These are phyloP conservation scores for Eucalyptus regnans DNA, from an alignment of 345 rosid genomes.

Conservation along the genomic window DNA sequence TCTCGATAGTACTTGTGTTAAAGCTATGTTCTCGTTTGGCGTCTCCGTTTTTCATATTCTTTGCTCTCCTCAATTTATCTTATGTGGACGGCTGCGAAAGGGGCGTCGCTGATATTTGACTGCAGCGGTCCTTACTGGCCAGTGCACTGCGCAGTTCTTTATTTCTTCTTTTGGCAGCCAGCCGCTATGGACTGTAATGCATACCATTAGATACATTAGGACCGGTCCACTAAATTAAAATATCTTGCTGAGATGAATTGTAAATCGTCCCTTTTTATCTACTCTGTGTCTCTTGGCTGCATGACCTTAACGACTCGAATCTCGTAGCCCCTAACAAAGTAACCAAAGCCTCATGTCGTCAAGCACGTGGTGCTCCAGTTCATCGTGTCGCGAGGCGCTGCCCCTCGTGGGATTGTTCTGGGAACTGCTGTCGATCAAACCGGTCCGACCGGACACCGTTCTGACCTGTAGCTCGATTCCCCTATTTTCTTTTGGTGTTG, in stretches of 20 bases:
- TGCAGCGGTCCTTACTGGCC: background rate
- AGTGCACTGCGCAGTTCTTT: background rate
- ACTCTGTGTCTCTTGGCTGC: rapidly evolving
- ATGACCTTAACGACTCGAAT: background rate
- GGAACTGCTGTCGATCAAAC: background rate
- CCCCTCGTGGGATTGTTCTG: background rate
- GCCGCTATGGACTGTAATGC: background rate
- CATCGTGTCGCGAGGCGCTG: background rate
- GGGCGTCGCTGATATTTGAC: background rate
- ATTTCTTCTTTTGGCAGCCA: background rate
- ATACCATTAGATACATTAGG: background rate
- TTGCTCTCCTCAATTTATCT: background rate
- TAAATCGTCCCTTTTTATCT: background rate
- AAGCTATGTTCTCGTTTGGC: background rate
- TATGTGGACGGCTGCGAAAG: background rate
- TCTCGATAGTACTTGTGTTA: background rate
- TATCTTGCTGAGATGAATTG: background rate
- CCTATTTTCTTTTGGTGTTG: background rate
- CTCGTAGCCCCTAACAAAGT: background rate
- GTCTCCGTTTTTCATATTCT: background rate
- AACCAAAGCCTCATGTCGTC: background rate
- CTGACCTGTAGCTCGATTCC: background rate
- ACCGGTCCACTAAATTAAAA: background rate
- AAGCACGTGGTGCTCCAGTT: background rate
- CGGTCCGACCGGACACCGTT: background rate